Conservation (phyloP, 306 rosid genomes). For the Fagus sylvatica region DNA sequence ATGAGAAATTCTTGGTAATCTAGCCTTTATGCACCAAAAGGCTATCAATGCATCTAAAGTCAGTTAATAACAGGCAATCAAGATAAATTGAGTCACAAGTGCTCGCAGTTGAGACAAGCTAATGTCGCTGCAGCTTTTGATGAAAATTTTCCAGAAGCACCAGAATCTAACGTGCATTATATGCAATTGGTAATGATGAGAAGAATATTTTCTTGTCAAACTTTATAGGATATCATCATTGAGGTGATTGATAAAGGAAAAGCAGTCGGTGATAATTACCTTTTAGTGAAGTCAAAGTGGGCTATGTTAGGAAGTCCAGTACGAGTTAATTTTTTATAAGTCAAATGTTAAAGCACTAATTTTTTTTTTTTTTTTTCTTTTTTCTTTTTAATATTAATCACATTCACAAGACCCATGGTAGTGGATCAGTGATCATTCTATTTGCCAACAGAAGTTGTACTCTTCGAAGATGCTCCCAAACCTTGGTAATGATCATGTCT, state of each 20-base stretch:
- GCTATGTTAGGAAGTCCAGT: neutral
- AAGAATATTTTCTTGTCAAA: slow-evolving; percentile 1
- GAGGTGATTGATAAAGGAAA: slow-evolving; percentile 34
- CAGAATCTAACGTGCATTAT: slow-evolving; percentile 7
- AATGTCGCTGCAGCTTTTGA: slow-evolving; percentile 7
- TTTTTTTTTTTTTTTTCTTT: neutral
- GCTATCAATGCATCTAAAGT: too few relatives aligned
- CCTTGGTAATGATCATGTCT: slow-evolving; percentile 39
- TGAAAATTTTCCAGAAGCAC: slow-evolving; percentile 14
- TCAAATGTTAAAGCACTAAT: slow-evolving; percentile 27
- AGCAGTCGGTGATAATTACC: neutral
- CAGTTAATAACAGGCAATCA: too few relatives aligned
- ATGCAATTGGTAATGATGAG: slow-evolving; percentile 34
- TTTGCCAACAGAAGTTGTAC: neutral
- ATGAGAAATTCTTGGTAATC: neutral
- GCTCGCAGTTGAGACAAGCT: neutral
- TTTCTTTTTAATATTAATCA: neutral
- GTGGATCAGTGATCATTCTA: neutral
- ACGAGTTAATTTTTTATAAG: slow-evolving; percentile 1
- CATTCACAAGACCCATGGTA: neutral
- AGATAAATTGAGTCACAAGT: neutral
- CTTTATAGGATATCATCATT: slow-evolving; percentile 23
- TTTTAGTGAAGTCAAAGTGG: slow-evolving; percentile 33
- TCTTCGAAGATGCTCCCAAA: slow-evolving; percentile 40
- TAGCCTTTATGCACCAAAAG: neutral